Conservation (phyloP, 331 rosid species). For the Quercus tomentella region DNA sequence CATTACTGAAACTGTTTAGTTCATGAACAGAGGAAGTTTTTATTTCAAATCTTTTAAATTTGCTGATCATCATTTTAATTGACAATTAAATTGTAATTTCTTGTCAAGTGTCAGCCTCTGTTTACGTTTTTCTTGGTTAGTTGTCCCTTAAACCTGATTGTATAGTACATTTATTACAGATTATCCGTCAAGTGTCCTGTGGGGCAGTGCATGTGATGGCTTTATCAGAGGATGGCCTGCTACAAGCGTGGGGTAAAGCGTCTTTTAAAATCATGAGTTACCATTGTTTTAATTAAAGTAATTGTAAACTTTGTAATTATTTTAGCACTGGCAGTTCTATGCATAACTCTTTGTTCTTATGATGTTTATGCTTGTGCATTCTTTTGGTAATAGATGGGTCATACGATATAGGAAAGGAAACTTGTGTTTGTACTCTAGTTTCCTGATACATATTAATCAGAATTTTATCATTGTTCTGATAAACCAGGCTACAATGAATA, state of each 20-base stretch:
- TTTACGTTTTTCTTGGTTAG: neutral
- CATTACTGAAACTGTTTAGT: neutral
- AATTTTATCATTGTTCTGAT: conserved; percentile 42
- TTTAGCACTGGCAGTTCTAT: neutral
- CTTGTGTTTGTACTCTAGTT: conserved; percentile 12
- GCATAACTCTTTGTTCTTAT: neutral
- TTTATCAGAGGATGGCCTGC: conserved; percentile 75
- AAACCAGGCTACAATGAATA: conserved; percentile 93
- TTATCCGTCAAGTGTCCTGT: conserved; percentile 82
- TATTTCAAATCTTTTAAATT: neutral
- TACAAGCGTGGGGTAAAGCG: conserved; percentile 90
- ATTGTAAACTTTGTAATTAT: neutral
- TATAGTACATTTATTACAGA: conserved; percentile 31
- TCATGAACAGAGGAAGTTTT: neutral
- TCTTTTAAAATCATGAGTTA: conserved; percentile 7
- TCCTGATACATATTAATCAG: conserved; percentile 25
- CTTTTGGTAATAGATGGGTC: conserved; percentile 10
- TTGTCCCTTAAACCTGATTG: neutral
- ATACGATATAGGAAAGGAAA: conserved; percentile 16
- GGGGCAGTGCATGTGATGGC: conserved; percentile 90
- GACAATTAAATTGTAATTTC: neutral
- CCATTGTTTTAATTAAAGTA: neutral
- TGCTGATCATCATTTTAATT: neutral
- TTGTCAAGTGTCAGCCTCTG: neutral
- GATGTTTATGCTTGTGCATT: conserved; percentile 8